phyloP scores from a whole-genome alignment of 2,329 filamentous ascomycete species.

The Trichophyton simii region DNA sequence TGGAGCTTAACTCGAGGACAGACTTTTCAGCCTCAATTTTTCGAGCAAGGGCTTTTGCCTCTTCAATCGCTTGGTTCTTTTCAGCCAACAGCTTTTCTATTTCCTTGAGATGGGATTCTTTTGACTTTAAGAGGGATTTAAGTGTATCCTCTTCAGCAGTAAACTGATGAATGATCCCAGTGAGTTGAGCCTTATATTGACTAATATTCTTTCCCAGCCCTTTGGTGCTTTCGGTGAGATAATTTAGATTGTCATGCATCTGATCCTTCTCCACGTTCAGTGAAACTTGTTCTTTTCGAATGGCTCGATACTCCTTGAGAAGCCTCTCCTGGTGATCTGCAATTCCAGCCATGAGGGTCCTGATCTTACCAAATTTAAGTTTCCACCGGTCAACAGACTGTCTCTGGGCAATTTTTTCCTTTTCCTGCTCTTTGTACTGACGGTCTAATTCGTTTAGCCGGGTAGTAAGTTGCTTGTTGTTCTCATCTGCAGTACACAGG shows the following conservation, averaged over 20 bases:
- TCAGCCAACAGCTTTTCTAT: slow-evolving; percentile 14
- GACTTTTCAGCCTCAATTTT: slow-evolving; percentile 17
- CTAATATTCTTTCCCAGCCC: slow-evolving; percentile 12
- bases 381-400: slow-evolving; percentile 25
- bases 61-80: slow-evolving; percentile 18
- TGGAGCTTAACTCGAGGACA: slow-evolving; percentile 15
- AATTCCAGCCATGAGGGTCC: slow-evolving; percentile 22
- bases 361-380: slow-evolving; percentile 22
- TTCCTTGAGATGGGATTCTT: background rate
- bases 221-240: slow-evolving; percentile 16
- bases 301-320: slow-evolving; percentile 19
- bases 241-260: slow-evolving; percentile 17
- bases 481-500: slow-evolving; percentile 17
- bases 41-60: slow-evolving; percentile 13
- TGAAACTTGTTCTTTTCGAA: slow-evolving; percentile 17
- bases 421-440: slow-evolving; percentile 15
- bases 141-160: slow-evolving; percentile 19
- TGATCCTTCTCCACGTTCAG: slow-evolving; percentile 19
- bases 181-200: slow-evolving; percentile 15
- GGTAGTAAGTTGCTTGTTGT: slow-evolving; percentile 20
- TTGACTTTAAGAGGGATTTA: background rate
- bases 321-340: slow-evolving; percentile 24
- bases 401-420: slow-evolving; percentile 15
- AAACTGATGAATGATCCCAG: slow-evolving; percentile 14
- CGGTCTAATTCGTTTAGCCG: slow-evolving; percentile 15